phyloP scores from a whole-genome alignment of 306 rosid genomes.

The Cucumis hystrix region DNA sequence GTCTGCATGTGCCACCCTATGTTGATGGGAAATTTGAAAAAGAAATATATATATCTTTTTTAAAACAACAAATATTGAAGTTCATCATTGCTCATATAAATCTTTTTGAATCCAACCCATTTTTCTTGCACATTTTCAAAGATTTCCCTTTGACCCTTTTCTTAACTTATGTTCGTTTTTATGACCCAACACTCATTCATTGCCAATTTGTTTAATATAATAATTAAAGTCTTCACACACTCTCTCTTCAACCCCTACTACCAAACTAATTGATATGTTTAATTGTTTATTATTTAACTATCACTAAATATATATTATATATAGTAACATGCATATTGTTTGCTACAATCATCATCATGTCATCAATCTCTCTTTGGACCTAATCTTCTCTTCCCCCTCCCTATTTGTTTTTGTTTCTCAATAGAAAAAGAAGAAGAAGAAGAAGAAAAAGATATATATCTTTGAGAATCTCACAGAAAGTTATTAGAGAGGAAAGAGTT shows the following conservation, averaged over 20 bases:
- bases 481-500: background rate
- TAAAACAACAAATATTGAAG: background rate
- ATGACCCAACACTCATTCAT: background rate
- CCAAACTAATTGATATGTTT: background rate
- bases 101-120: constrained; percentile 2
- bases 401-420: background rate
- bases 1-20: constrained; percentile 1
- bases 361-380: background rate
- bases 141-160: constrained; percentile 5
- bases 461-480: background rate
- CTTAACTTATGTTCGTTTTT: background rate
- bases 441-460: background rate
- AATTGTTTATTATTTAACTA: background rate
- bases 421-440: no score
- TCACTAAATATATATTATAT: background rate
- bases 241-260: background rate
- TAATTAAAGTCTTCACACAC: background rate
- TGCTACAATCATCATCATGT: background rate
- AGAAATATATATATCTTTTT: no score
- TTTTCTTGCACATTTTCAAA: constrained; percentile 1
- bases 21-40: background rate
- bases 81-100: background rate
- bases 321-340: background rate
- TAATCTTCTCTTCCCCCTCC: background rate
- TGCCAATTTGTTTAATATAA: background rate